These are phyloP conservation scores for Saccharomycopsis crataegensis DNA, from an alignment of 1,139 yeast species.

Conservation along the genomic window DNA sequence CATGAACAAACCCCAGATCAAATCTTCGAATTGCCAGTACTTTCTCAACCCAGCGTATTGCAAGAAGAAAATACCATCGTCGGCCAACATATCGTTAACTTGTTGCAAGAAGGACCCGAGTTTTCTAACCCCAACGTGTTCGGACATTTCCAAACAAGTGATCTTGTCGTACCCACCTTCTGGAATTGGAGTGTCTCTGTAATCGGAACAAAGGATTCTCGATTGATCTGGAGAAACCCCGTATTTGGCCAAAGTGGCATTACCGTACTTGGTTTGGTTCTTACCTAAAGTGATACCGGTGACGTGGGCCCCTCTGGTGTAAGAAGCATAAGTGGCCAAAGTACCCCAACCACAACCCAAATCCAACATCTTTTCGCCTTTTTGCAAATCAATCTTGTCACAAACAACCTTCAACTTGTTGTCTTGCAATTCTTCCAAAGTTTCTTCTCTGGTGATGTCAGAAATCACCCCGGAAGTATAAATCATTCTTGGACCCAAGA, in stretches of 20 bases:
- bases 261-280: slow-evolving; percentile 92
- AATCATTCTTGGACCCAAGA: slow-evolving; percentile 90
- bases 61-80: slow-evolving; percentile 79
- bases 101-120: slow-evolving; percentile 69
- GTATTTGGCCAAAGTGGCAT: slow-evolving; percentile 55
- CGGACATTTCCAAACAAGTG: slow-evolving; percentile 92
- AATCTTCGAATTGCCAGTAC: slow-evolving; percentile 91
- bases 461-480: slow-evolving; percentile 82
- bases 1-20: slow-evolving; percentile 93
- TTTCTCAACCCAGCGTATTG: slow-evolving; percentile 91
- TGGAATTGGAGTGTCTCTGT: slow-evolving; percentile 84
- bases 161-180: slow-evolving; percentile 75
- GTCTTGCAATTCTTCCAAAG: slow-evolving; percentile 84
- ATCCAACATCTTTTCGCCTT: slow-evolving; percentile 73
- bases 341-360: slow-evolving; percentile 98
- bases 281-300: slow-evolving; percentile 88
- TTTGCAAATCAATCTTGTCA: slow-evolving; percentile 69
- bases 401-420: slow-evolving; percentile 84
- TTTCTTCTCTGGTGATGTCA: slow-evolving; percentile 64
- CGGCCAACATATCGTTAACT: slow-evolving; percentile 81
- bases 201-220: slow-evolving; percentile 73
- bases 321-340: slow-evolving; percentile 75
- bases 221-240: slow-evolving; percentile 67
- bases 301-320: slow-evolving; percentile 76
- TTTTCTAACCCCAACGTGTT: slow-evolving; percentile 91